Evolutionary conservation across 176 grass and related monocot genomes (phyloP).

Genomic region (Eleusine coracana): DNA sequence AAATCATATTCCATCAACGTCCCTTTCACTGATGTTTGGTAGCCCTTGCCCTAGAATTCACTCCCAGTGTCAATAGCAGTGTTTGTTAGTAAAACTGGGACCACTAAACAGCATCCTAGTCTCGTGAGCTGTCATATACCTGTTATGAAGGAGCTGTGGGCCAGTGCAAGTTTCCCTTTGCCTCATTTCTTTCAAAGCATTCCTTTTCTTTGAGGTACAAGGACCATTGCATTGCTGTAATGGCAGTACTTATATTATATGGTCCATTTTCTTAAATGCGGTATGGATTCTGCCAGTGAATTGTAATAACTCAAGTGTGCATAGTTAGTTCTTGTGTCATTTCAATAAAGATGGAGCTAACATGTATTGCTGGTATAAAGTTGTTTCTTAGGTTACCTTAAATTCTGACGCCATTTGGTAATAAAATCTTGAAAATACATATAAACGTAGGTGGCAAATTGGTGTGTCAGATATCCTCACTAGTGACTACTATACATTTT

Average conservation of each 20-base stretch:
- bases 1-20: background rate
- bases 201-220: conserved; percentile 2
- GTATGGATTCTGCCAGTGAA: conserved; percentile 2
- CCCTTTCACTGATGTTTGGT: background rate
- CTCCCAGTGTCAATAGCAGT: background rate
- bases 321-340: conserved; percentile 36
- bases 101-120: background rate
- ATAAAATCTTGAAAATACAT: background rate
- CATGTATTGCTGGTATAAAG: conserved; percentile 10
- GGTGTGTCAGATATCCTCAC: background rate
- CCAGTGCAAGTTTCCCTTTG: background rate
- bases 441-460: background rate
- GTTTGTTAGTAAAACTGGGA: background rate
- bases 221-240: background rate
- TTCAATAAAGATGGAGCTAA: conserved; percentile 31
- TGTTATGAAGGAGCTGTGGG: background rate
- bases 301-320: conserved; percentile 8
- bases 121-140: background rate
- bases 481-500: background rate
- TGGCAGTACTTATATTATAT: conserved; percentile 39
- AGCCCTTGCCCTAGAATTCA: background rate
- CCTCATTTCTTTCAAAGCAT: conserved; percentile 8
- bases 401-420: conserved; percentile 11
- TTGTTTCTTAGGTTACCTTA: conserved; percentile 16
- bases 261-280: conserved; percentile 18